phyloP scores from a whole-genome alignment of 2,329 filamentous ascomycete species.

The Aschersonia sp. region DNA sequence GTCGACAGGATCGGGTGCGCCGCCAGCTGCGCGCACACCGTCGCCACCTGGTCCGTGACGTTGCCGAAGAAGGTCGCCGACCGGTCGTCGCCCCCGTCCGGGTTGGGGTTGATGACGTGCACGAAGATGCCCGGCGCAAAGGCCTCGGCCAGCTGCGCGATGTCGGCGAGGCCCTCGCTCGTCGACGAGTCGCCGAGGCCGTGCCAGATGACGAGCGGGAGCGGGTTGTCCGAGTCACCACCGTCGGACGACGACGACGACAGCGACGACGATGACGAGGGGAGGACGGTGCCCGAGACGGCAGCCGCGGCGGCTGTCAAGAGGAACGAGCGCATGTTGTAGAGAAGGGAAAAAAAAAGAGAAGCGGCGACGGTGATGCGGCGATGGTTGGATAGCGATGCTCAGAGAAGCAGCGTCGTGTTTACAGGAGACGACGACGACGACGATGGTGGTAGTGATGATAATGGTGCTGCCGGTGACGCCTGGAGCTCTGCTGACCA shows the following conservation, averaged over 20 bases:
- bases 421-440: too few species aligned
- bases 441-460: too few species aligned
- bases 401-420: too few species aligned
- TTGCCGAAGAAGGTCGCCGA: constrained; percentile 85
- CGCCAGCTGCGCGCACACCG: constrained; percentile 66
- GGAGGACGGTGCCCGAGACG: not conserved
- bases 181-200: constrained; percentile 63
- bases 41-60: constrained; percentile 59
- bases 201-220: constrained; percentile 93
- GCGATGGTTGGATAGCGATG: too few species aligned
- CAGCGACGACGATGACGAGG: too few species aligned
- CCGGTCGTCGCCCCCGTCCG: constrained; percentile 50
- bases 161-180: constrained; percentile 62
- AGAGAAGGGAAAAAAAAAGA: not conserved
- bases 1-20: constrained; percentile 66
- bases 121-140: constrained; percentile 54
- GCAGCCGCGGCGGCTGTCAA: not conserved
- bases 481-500: too few species aligned
- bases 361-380: too few species aligned
- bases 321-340: not conserved
- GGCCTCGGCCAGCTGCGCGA: constrained; percentile 65
- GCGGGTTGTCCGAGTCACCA: constrained; percentile 41
- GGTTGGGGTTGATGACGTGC: constrained; percentile 4
- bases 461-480: too few species aligned
- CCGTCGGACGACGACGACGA: too few species aligned